Conservation (phyloP, 257 asterid species). For the Paraleonurus japonicus region DNA sequence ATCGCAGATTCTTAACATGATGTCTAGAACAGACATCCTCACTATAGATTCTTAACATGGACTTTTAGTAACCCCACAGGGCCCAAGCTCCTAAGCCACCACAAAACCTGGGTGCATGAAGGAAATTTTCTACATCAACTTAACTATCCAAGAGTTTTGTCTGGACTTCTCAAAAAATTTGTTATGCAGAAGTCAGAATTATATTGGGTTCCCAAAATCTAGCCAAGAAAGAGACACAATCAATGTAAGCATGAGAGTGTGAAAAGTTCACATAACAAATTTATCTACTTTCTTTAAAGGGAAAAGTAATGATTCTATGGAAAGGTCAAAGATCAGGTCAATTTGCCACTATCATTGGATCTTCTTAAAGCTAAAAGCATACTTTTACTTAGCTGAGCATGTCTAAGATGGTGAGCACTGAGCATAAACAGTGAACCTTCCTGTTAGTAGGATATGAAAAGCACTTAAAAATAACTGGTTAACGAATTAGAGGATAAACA, state of each 20-base stretch:
- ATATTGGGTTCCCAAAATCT: not conserved
- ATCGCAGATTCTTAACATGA: not conserved
- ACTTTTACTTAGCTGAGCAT: not conserved
- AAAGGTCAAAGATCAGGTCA: not conserved
- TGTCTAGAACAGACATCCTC: not conserved
- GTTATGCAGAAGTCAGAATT: too few species aligned
- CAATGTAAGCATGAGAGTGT: not conserved
- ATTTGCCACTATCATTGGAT: not conserved
- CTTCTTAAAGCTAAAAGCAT: not conserved
- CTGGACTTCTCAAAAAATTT: not conserved
- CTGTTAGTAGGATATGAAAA: not conserved
- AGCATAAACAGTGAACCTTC: not conserved
- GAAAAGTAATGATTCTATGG: not conserved
- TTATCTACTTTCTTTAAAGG: not conserved
- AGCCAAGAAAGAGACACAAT: not conserved
- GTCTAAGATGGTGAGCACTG: not conserved
- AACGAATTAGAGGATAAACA: not conserved
- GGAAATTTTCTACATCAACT: slow-evolving; percentile 9
- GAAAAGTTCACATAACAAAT: not conserved
- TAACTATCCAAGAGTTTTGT: not conserved
- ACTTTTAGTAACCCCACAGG: not conserved
- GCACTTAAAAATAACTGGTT: not conserved
- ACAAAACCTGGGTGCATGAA: not conserved
- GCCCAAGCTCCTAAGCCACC: not conserved
- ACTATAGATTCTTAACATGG: not conserved